Evolutionary conservation across 768 basidiomycete species (phyloP).

Genomic region (Suillus tomentosus): DNA sequence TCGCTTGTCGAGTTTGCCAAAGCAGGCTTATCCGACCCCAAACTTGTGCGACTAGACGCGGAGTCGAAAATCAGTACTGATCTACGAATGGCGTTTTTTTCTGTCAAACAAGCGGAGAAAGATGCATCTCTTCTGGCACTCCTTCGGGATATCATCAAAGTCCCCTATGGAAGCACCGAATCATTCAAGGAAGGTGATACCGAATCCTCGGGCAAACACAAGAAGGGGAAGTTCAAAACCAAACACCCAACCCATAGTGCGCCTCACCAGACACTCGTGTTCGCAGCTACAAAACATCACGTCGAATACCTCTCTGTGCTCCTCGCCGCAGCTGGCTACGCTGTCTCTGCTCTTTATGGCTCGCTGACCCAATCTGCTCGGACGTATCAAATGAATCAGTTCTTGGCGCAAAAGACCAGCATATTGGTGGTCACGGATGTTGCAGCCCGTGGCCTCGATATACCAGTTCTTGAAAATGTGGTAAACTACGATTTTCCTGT

Average conservation of each 20-base stretch:
- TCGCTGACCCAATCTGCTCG: constrained; percentile 92
- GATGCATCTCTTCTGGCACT: constrained; percentile 86
- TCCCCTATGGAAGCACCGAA: constrained; percentile 55
- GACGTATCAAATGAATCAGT: constrained; percentile 86
- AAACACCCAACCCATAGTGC: constrained; percentile 53
- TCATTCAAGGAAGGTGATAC: constrained; percentile 29
- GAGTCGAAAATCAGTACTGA: constrained; percentile 96
- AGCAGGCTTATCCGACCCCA: constrained; percentile 91
- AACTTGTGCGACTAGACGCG: constrained; percentile 93
- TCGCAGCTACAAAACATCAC: constrained; percentile 97
- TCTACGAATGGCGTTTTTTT: constrained; percentile 92
- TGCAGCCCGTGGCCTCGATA: constrained; percentile 97
- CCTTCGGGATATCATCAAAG: constrained; percentile 83
- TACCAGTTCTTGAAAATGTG: constrained; percentile 94
- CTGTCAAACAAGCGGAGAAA: constrained; percentile 90
- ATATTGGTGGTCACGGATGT: constrained; percentile 97
- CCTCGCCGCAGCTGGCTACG: constrained; percentile 78
- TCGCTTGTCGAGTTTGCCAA: constrained; percentile 98
- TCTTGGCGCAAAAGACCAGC: constrained; percentile 76
- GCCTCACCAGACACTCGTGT: constrained; percentile 91
- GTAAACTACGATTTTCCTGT: constrained; percentile 98
- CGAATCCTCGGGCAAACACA: constrained; percentile 37
- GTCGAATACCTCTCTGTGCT: constrained; percentile 90
- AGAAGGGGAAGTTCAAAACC: constrained; percentile 54
- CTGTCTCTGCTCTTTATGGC: constrained; percentile 94